Evolutionary conservation across 2,329 filamentous ascomycete species (phyloP).

Genomic region (Apiospora marii): DNA sequence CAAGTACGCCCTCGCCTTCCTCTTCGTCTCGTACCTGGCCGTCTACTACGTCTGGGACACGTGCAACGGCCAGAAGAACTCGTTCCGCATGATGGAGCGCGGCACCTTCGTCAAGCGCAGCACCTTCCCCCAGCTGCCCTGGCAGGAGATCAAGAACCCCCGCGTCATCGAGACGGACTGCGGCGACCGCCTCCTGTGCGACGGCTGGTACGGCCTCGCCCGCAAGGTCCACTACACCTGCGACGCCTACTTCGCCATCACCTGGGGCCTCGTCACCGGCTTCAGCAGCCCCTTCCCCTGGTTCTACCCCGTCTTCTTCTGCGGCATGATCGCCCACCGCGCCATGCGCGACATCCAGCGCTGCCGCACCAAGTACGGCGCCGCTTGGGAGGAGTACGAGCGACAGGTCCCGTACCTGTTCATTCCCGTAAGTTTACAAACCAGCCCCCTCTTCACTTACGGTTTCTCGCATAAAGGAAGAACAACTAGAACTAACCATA

Average conservation of each 20-base stretch:
- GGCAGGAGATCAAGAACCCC: constrained; percentile 83
- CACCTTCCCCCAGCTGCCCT: constrained; percentile 90
- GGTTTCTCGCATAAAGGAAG: neutral
- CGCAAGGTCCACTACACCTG: constrained; percentile 67
- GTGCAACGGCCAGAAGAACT: constrained; percentile 92
- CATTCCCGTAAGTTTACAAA: constrained; percentile 56
- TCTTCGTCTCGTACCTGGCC: constrained; percentile 78
- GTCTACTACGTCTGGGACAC: constrained; percentile 95
- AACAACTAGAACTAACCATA: neutral
- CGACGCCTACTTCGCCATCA: constrained; percentile 57
- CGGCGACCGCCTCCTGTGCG: constrained; percentile 79
- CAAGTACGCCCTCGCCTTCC: constrained; percentile 66
- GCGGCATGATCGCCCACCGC: constrained; percentile 80
- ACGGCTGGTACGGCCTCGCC: constrained; percentile 84
- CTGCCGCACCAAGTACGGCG: constrained; percentile 81
- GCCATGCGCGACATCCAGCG: constrained; percentile 77
- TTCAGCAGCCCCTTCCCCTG: constrained; percentile 80
- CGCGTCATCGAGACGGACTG: constrained; percentile 76
- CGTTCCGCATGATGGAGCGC: constrained; percentile 82
- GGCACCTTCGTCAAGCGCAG: constrained; percentile 75
- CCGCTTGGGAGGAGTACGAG: constrained; percentile 84
- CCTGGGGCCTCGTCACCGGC: constrained; percentile 60
- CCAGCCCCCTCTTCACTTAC: neutral
- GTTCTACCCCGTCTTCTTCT: constrained; percentile 89
- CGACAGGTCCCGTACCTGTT: constrained; percentile 82